Evolutionary conservation across 1,139 yeast species (phyloP).

Genomic region (Diutina rugosa): DNA sequence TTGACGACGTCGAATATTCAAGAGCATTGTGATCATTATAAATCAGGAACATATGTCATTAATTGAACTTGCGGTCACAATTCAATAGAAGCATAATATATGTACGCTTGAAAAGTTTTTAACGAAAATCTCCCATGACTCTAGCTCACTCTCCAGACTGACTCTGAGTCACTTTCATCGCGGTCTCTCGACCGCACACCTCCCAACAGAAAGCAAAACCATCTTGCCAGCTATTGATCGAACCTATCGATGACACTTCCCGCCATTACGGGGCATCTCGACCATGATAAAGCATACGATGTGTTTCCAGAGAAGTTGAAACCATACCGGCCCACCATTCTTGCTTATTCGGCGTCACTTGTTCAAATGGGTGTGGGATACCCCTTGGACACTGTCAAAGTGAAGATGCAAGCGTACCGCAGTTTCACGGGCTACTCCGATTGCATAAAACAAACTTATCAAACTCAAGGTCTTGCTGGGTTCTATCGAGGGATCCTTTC

Average conservation of each 20-base stretch:
- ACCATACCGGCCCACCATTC: constrained; percentile 45
- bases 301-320: constrained; percentile 35
- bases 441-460: constrained; percentile 45
- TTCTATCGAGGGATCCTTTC: constrained; percentile 69
- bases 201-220: not conserved
- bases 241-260: constrained; percentile 12
- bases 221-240: not conserved
- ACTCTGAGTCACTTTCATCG: not conserved
- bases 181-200: not conserved
- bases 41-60: no score
- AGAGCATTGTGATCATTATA: no score
- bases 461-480: constrained; percentile 55
- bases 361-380: constrained; percentile 64
- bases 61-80: no score
- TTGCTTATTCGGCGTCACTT: constrained; percentile 56
- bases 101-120: not conserved
- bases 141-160: not conserved
- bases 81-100: no score
- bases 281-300: constrained; percentile 24
- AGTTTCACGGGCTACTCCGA: constrained; percentile 43
- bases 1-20: no score
- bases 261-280: constrained; percentile 31
- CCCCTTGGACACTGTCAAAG: constrained; percentile 76
- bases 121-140: not conserved
- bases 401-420: constrained; percentile 69